Base-by-base conservation (phyloP, 371 early-diverging fungal genomes). In the Rhizopus stolonifer region DNA sequence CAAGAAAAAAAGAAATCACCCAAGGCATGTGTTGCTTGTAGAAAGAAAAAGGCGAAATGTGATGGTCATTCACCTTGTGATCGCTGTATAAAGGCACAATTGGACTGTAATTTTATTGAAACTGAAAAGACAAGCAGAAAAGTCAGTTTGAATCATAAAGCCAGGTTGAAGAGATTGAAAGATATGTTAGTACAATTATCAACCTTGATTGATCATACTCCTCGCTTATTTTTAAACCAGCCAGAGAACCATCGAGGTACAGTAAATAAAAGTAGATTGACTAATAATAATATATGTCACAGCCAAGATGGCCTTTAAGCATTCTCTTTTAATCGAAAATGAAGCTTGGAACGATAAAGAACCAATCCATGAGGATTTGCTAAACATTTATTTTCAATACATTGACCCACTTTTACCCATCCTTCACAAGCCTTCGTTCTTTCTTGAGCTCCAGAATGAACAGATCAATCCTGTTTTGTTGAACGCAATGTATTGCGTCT, bases 391-490 rank as follows among this genome's bases (percentile, higher is more conserved):
- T 69, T 90, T 90, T 65, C 67, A 79, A 32, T 77, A 72, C 47
- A 76, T 87, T 8, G 82, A 90, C 65, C 82, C 84, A 1, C 74
- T 79, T 39, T 69, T 87, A 24, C 88, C 89, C 0, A 70, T 87
- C 4, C 46, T 86, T n/a, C 80, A 87, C 63, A 76, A 76, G 44
- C 61, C 74, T 5, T 69, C 84, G 0, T 64, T 69, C 44, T 43
- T 50, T 7, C 56, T 59, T 6, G 48, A 58, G 13, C 3, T 58
- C n/a, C 6, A 33, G 21, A 45, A 39, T 15, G 25, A 60, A 21
- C 48, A 40, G 7, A 13, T 42, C 7, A 51, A 33, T 33, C 26
- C 42, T 5, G 11, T 67, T 0, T 43, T 70, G 15, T 31, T 65
- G 2, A 61, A 70, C 52, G 71, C 71, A 11, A 64, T 70, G 17